phyloP scores from a whole-genome alignment of 2,329 filamentous ascomycete species.

The Mariannaea sp. region DNA sequence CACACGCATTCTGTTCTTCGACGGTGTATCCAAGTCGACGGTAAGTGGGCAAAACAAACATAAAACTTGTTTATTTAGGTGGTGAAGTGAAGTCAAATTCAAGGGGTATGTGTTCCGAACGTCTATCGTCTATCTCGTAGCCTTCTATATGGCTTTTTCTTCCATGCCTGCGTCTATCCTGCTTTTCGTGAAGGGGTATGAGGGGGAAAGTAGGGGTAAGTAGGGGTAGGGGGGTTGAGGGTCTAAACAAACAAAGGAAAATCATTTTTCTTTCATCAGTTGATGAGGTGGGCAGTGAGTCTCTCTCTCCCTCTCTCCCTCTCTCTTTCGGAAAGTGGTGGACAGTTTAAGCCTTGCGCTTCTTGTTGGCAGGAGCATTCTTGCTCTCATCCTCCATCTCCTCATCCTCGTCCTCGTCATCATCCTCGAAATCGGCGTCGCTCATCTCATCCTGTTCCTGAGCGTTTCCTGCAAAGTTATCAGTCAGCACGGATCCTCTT shows the following conservation, averaged over 20 bases:
- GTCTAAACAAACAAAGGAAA: conserved; percentile 28
- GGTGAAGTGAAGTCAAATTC: neutral
- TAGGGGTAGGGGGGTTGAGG: too few species aligned
- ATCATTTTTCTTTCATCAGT: too few species aligned
- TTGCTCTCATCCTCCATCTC: conserved; percentile 49
- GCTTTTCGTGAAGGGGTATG: conserved; percentile 29
- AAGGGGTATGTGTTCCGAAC: conserved; percentile 16
- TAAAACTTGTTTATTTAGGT: too few species aligned
- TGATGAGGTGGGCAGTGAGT: too few species aligned
- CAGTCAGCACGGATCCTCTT: too few species aligned
- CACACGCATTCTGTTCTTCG: too few species aligned
- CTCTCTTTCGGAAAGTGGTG: too few species aligned
- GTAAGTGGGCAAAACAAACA: too few species aligned
- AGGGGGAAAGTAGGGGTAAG: too few species aligned
- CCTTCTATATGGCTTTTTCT: conserved; percentile 7
- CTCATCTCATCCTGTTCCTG: conserved; percentile 69
- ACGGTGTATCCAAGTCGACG: too few species aligned
- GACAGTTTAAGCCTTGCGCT: conserved; percentile 49
- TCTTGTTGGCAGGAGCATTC: conserved; percentile 50
- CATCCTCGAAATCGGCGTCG: conserved; percentile 72
- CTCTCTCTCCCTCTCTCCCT: too few species aligned
- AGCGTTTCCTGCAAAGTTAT: conserved; percentile 53
- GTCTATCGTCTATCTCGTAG: conserved; percentile 23
- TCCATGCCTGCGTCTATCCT: conserved; percentile 26
- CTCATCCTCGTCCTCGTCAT: conserved; percentile 53